Base-by-base conservation (phyloP, 768 basidiomycete genomes). In the Russula virescens region DNA sequence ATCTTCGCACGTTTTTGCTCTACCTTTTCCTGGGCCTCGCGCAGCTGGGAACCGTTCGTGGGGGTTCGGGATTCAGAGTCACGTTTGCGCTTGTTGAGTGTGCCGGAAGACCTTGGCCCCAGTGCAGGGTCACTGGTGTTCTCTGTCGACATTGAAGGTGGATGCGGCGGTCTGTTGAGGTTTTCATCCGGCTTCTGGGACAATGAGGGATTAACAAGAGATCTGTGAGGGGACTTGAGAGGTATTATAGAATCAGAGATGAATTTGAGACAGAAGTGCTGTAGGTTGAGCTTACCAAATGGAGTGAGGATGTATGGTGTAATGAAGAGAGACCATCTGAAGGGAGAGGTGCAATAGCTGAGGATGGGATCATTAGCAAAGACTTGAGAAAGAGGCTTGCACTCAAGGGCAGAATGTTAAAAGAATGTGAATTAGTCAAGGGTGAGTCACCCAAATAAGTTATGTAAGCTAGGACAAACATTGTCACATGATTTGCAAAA, bases 1-100 rank as follows among this genome's bases (percentile, higher is more conserved):
- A 62, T 59, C 14, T 34, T 58, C 23, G 58, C 62, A 43, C 62
- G 62, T 21, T 63, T 63, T 28, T 63, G 57, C 23, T 59, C 57
- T 16, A 63, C 62, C 28, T 5, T 47, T 35, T 63, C 62, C 31
- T 59, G 62, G 2, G 62, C 58, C 23, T 63, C 58, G 13, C 52
- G 57, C 46, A 59, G 18, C 13, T 42, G 46, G 7, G 38, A 59
- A 25, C 10, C 34, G 9, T 25, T 47, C 51, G 34, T 5, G 34
- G n/a, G 13, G 13, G 31, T 31, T 19, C 42, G 19, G 13, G 14
- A n/a, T 31, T 58, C 55, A 0, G 58, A 59, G 28, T 63, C 46
- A 18, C 57, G 26, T 54, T 59, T 63, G 18, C 62, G 62, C 34
- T 63, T 63, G 35, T 31, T 54, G 5, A 51, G 7, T 10, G 1